Percentiles rank a stretch among this genome's conserved stretches.
Evolutionary conservation across 2,329 filamentous ascomycete species (phyloP).

Genomic region (Hymenoscyphus fraxineus): DNA sequence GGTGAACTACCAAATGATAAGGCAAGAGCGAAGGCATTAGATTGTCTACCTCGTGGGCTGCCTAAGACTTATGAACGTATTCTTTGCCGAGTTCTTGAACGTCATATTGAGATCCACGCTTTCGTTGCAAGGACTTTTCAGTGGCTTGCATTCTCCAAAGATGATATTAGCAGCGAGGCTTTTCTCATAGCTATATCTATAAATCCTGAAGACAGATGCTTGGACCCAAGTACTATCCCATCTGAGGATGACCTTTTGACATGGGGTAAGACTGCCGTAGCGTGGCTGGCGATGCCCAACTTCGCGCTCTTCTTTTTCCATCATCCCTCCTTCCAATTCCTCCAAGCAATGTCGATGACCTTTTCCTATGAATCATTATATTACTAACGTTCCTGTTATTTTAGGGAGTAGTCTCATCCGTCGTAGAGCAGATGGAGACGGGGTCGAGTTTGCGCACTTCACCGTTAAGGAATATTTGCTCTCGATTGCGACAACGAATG

Average conservation of each 20-base stretch:
- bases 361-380: background rate
- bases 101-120: background rate
- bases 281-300: no score
- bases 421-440: background rate
- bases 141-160: background rate
- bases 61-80: constrained; percentile 14
- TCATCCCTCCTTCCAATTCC: no score
- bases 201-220: background rate
- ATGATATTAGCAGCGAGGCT: background rate
- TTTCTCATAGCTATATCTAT: background rate
- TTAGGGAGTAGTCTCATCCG: background rate
- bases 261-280: background rate
- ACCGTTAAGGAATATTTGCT: background rate
- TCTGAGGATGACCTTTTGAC: background rate
- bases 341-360: no score
- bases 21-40: constrained; percentile 9
- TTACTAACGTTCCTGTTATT: background rate
- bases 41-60: constrained; percentile 6
- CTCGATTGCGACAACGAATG: background rate
- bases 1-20: constrained; percentile 19
- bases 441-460: background rate
- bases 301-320: no score
- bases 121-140: background rate
- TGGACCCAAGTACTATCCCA: background rate
- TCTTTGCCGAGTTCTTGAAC: constrained; percentile 19